Percentiles rank a stretch among this genome's conserved stretches.
Evolutionary conservation across 495 filamentous ascomycete genomes (phyloP).

Genomic region (Xylaria cubensis): DNA sequence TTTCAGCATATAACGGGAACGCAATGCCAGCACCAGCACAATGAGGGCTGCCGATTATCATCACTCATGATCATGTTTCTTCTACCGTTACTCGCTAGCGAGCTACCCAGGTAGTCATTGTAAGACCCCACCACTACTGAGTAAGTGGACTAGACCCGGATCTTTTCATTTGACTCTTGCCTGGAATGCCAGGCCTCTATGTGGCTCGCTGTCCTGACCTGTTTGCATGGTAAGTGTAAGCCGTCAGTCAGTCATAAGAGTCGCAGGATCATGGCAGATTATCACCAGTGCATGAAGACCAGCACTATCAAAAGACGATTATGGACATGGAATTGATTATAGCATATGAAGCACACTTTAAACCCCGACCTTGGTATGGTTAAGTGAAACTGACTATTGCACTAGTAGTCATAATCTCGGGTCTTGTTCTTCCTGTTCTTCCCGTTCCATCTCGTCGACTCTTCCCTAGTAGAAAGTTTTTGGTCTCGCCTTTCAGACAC

Average conservation of each 20-base stretch:
- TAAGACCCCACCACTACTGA: neutral
- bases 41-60: neutral
- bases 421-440: neutral
- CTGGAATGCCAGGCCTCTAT: neutral
- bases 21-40: neutral
- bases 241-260: neutral
- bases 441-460: neutral
- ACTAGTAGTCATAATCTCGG: neutral
- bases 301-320: neutral
- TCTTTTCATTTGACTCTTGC: neutral
- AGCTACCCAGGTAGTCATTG: neutral
- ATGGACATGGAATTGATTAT: neutral
- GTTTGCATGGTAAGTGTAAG: neutral
- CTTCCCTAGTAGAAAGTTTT: neutral
- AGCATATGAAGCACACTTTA: slow-evolving; percentile 7
- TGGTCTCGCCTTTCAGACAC: neutral
- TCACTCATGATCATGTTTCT: neutral
- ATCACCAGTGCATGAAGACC: neutral
- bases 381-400: neutral
- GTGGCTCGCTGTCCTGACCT: neutral
- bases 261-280: neutral
- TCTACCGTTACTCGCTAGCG: neutral
- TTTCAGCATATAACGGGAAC: slow-evolving; percentile 25
- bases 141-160: neutral
- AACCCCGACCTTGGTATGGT: neutral